These are phyloP conservation scores for Ogataea paraovalis DNA, from an alignment of 805 yeast species.

Conservation along the genomic window DNA sequence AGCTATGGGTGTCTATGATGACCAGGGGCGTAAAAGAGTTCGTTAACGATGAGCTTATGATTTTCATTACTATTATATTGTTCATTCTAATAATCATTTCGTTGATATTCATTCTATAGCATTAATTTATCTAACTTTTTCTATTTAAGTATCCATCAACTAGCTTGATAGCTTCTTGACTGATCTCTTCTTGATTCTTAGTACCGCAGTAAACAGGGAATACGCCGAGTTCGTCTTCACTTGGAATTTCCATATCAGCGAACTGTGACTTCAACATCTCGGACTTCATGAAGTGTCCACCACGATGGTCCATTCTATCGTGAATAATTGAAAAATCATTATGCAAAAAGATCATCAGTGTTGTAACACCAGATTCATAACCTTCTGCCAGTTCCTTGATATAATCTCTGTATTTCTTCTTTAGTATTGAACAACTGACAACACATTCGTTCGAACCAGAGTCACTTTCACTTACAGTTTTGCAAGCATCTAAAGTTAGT, in stretches of 20 bases:
- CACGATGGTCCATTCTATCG: conserved; percentile 57
- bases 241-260: conserved; percentile 69
- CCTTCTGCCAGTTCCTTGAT: conserved; percentile 37
- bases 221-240: conserved; percentile 14
- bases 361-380: conserved; percentile 31
- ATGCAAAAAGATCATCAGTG: conserved; percentile 63
- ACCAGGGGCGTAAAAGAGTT: neutral
- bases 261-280: conserved; percentile 81
- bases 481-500: conserved; percentile 39
- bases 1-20: neutral
- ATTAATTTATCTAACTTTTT: neutral
- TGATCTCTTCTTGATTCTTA: conserved; percentile 13
- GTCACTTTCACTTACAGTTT: conserved; percentile 32
- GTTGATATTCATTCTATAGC: neutral
- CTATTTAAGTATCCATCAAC: neutral
- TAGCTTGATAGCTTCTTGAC: conserved; percentile 5
- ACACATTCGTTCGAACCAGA: conserved; percentile 30
- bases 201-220: conserved; percentile 19
- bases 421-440: conserved; percentile 83
- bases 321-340: conserved; percentile 60
- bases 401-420: conserved; percentile 63
- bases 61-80: neutral
- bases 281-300: conserved; percentile 83
- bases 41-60: neutral
- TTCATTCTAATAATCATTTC: neutral